Evolutionary conservation across 2,329 filamentous ascomycete genomes (phyloP).

Genomic region (Botryosphaeria dothidea): DNA sequence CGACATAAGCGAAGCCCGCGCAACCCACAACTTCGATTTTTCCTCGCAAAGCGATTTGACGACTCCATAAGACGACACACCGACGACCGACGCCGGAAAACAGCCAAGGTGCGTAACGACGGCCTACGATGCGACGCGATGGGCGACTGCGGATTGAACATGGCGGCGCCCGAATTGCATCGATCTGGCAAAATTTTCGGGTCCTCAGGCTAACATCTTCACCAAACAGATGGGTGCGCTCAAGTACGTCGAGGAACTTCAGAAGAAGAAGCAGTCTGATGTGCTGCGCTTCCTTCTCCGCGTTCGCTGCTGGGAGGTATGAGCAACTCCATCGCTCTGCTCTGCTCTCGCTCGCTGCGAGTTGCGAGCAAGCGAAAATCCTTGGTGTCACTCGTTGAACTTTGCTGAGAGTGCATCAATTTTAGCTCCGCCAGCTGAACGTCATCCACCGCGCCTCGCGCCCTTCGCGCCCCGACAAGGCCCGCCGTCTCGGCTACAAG

Average conservation of each 20-base stretch:
- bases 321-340: constrained; percentile 31
- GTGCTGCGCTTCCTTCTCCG: constrained; percentile 98
- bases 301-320: constrained; percentile 96
- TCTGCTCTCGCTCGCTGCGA: constrained; percentile 26
- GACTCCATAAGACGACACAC: constrained; percentile 31
- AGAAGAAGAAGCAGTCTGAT: constrained; percentile 99
- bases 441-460: constrained; percentile 99
- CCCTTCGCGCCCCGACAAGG: constrained; percentile 98
- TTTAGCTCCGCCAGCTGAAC: constrained; percentile 99
- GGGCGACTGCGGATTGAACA: neutral
- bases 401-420: constrained; percentile 99
- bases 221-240: constrained; percentile 87
- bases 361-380: constrained; percentile 19
- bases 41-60: constrained; percentile 30
- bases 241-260: constrained; percentile 99
- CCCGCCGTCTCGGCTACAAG: constrained; percentile 99
- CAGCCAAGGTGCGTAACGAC: constrained; percentile 35
- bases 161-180: neutral
- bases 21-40: constrained; percentile 31
- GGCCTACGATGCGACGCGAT: constrained; percentile 16
- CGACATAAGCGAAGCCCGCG: constrained; percentile 21
- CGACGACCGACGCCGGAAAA: constrained; percentile 18
- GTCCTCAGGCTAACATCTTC: constrained; percentile 7
- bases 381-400: constrained; percentile 93
- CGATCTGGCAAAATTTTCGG: neutral